Conservation (phyloP, 257 asterid genomes). For the Linaria vulgaris region DNA sequence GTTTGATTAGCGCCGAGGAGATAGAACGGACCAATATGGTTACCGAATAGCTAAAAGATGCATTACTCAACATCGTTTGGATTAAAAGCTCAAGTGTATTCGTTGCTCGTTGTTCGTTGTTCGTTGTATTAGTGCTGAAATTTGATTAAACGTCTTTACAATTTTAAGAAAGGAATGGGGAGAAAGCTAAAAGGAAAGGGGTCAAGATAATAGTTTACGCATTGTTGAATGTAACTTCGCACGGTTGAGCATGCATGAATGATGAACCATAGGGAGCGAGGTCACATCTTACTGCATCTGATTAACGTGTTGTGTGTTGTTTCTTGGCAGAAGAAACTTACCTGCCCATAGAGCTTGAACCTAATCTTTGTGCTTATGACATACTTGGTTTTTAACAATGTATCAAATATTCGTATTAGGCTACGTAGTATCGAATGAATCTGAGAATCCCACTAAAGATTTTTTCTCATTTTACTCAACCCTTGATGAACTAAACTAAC, state of each 20-base stretch:
- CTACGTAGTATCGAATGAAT: too few species aligned
- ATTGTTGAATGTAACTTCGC: constrained; percentile 2
- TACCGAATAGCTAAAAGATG: too few species aligned
- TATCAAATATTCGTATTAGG: not conserved
- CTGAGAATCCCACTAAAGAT: too few species aligned
- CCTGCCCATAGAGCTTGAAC: not conserved
- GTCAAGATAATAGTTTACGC: not conserved
- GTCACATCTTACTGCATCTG: too few species aligned
- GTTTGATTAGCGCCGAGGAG: not conserved
- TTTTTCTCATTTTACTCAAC: not conserved
- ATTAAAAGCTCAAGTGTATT: too few species aligned
- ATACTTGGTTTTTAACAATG: not conserved
- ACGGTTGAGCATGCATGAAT: not conserved
- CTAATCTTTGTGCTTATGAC: not conserved
- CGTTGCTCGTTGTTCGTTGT: not conserved
- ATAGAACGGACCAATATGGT: too few species aligned
- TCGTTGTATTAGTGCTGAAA: not conserved
- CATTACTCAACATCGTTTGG: not conserved
- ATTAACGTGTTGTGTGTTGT: not conserved
- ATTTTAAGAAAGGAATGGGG: constrained; percentile 2
- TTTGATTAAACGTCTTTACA: not conserved
- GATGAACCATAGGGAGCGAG: too few species aligned
- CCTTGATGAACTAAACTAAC: not conserved
- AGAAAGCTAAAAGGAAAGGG: not conserved
- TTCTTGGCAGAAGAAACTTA: not conserved